Conservation (phyloP, 495 filamentous ascomycete genomes). For the Bacidia gigantensis region DNA sequence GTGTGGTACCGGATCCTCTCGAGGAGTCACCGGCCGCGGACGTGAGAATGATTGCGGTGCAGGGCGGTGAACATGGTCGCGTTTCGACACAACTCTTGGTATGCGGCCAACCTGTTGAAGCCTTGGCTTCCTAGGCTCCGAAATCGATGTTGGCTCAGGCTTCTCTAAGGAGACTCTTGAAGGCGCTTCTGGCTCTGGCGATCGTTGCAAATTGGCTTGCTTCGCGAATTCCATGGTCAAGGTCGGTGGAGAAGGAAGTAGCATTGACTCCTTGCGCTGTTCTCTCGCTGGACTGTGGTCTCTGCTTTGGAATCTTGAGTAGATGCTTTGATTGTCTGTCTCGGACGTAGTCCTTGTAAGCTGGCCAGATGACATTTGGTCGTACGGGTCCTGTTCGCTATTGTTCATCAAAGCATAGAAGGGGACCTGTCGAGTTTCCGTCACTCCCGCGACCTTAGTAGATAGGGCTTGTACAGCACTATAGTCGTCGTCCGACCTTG, state of each 20-base stretch:
- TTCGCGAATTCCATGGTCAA: conserved; percentile 31
- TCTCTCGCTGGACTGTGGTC: conserved; percentile 20
- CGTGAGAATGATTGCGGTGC: conserved; percentile 76
- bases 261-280: conserved; percentile 33
- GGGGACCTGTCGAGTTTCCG: conserved; percentile 37
- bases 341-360: conserved; percentile 5
- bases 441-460: conserved; percentile 28
- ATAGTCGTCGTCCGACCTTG: conserved; percentile 25
- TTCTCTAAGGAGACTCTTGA: conserved; percentile 8
- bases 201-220: conserved; percentile 26
- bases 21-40: conserved; percentile 41
- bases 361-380: neutral
- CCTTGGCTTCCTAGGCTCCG: conserved; percentile 24
- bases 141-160: conserved; percentile 16
- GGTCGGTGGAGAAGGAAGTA: conserved; percentile 41
- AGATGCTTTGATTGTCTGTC: conserved; percentile 13
- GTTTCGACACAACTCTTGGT: conserved; percentile 64
- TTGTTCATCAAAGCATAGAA: conserved; percentile 77
- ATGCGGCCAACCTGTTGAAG: conserved; percentile 82
- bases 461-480: conserved; percentile 28
- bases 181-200: conserved; percentile 13
- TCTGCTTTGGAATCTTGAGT: neutral
- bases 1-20: conserved; percentile 21
- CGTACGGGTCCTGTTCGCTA: conserved; percentile 42
- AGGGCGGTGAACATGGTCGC: conserved; percentile 52